Evolutionary conservation across 192 early-diverging fungal species (phyloP).

Genomic region (Podila epigama): DNA sequence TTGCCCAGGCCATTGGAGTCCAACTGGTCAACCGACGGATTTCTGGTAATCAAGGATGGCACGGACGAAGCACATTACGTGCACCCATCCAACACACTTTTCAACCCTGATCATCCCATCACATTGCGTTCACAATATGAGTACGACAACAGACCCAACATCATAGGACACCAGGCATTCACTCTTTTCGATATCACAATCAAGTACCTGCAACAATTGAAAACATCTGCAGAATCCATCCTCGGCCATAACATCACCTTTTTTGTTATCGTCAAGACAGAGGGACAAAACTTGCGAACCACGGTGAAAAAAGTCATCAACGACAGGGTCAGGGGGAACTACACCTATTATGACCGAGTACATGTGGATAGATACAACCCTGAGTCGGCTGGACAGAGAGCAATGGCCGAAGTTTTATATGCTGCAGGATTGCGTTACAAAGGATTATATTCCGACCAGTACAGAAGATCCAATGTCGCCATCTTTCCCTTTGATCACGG

Average conservation of each 20-base stretch:
- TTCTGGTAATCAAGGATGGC: conserved; percentile 8
- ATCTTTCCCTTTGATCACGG: not conserved
- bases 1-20: conserved; percentile 1
- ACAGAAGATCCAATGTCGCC: not conserved
- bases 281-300: conserved; percentile 7
- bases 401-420: not conserved
- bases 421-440: not conserved
- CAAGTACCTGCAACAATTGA: conserved; percentile 4
- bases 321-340: not conserved
- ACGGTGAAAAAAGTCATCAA: conserved; percentile 1
- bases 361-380: not conserved
- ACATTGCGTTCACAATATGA: not conserved
- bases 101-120: conserved; percentile 11
- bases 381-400: not conserved
- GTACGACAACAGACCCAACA: conserved; percentile 6
- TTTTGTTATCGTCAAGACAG: not conserved
- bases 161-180: conserved; percentile 5
- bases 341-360: not conserved
- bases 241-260: not conserved
- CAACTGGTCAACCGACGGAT: conserved; percentile 20
- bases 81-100: conserved; percentile 12
- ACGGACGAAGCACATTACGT: conserved; percentile 7
- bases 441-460: not conserved
- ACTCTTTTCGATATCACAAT: conserved; percentile 8
- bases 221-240: conserved; percentile 2